These are phyloP conservation scores for Secale cereale DNA, from an alignment of 176 grass and related monocot genomes.

Conservation along the genomic window DNA sequence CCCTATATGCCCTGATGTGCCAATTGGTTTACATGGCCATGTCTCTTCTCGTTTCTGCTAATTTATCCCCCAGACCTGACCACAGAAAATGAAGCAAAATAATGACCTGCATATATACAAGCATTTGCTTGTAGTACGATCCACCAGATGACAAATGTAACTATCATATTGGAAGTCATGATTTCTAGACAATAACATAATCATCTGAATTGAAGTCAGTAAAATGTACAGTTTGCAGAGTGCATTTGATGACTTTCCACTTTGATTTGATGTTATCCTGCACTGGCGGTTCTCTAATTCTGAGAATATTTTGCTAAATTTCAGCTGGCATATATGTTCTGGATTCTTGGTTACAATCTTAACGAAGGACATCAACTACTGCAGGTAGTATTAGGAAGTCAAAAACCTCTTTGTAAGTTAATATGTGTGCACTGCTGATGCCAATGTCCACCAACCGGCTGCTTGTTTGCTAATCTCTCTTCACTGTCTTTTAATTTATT, in stretches of 20 bases:
- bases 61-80: neutral
- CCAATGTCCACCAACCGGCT: neutral
- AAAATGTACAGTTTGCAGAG: neutral
- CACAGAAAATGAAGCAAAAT: neutral
- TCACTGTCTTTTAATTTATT: neutral
- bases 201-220: neutral
- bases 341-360: conserved; percentile 65
- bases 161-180: neutral
- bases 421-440: neutral
- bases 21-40: neutral
- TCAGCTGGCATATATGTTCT: conserved; percentile 67
- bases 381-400: conserved; percentile 54
- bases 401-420: neutral
- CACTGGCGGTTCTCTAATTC: neutral
- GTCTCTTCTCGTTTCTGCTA: neutral
- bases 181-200: neutral
- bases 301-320: conserved; percentile 13
- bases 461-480: neutral
- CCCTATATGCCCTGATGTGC: neutral
- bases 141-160: neutral
- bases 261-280: neutral
- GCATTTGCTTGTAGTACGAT: neutral
- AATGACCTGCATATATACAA: neutral
- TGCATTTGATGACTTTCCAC: neutral
- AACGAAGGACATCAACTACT: conserved; percentile 54